Conservation (phyloP, 768 basidiomycete genomes). For the Termitomyces sp. region DNA sequence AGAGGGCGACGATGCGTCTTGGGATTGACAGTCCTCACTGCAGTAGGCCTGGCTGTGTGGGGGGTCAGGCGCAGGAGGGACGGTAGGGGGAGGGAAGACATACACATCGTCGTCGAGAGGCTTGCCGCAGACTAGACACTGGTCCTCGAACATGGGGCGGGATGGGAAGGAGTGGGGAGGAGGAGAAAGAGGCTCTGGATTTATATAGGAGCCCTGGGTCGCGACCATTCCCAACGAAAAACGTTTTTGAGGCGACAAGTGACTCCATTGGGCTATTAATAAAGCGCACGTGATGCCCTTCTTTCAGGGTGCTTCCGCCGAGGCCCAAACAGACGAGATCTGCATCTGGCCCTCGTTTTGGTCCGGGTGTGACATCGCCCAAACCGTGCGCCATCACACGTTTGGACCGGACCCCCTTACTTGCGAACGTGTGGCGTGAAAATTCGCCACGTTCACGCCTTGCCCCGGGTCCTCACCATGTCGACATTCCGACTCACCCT, state of each 20-base stretch:
- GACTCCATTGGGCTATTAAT: constrained; percentile 29
- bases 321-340: constrained; percentile 16
- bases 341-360: constrained; percentile 6
- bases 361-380: constrained; percentile 11
- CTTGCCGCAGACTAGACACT: constrained; percentile 72
- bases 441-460: constrained; percentile 20
- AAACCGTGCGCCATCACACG: constrained; percentile 29
- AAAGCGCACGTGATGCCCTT: constrained; percentile 20
- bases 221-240: constrained; percentile 38
- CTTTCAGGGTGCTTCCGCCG: constrained; percentile 19
- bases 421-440: constrained; percentile 29
- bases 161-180: constrained; percentile 11
- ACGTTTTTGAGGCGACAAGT: constrained; percentile 34
- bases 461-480: too few species aligned
- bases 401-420: constrained; percentile 24
- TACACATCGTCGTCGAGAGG: constrained; percentile 64
- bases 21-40: constrained; percentile 62
- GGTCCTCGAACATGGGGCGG: constrained; percentile 70
- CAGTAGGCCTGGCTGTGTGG: constrained; percentile 65
- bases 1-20: constrained; percentile 65
- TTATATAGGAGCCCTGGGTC: constrained; percentile 36
- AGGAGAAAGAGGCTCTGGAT: constrained; percentile 12
- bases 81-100: constrained; percentile 24
- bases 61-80: constrained; percentile 19
- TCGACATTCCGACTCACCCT: background rate